Percentiles rank a stretch among this genome's conserved stretches.
phyloP scores from a whole-genome alignment of 768 basidiomycete species.

The Suillus fuscotomentosus region DNA sequence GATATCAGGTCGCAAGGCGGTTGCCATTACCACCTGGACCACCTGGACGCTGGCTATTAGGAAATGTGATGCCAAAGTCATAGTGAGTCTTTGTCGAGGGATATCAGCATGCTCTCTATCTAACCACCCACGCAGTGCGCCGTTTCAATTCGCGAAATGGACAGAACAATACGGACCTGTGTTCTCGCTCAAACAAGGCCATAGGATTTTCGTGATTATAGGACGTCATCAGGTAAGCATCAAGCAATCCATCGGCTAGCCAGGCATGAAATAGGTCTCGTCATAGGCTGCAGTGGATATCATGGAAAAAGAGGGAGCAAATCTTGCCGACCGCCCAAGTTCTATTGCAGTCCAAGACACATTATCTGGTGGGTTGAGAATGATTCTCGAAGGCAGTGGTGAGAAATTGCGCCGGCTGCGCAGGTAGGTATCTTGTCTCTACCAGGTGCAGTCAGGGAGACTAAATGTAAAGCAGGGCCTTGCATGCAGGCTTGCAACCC shows the following conservation, averaged over 20 bases:
- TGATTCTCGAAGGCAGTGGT: constrained; percentile 24
- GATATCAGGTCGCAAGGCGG: not conserved
- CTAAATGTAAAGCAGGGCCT: too few relatives aligned
- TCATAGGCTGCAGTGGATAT: constrained; percentile 42
- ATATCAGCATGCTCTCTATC: not conserved
- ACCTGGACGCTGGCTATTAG: constrained; percentile 23
- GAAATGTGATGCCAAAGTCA: constrained; percentile 15
- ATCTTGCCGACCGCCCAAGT: constrained; percentile 35
- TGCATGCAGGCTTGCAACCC: too few relatives aligned
- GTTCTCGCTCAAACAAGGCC: constrained; percentile 51
- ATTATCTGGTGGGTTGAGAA: constrained; percentile 32
- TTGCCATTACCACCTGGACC: constrained; percentile 25
- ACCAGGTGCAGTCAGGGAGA: too few relatives aligned
- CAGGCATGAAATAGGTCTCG: too few relatives aligned
- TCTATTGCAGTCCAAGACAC: constrained; percentile 34
- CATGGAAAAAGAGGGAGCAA: constrained; percentile 37
- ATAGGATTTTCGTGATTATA: constrained; percentile 16
- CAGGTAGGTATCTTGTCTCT: not conserved
- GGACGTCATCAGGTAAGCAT: constrained; percentile 20
- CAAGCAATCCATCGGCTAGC: not conserved
- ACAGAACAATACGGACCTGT: constrained; percentile 60
- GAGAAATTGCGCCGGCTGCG: constrained; percentile 28
- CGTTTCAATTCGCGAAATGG: constrained; percentile 48
- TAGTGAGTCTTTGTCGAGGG: constrained; percentile 21
- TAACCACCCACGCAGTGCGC: not conserved